phyloP scores from a whole-genome alignment of 805 yeast species.

The Candida vartiovaarae region DNA sequence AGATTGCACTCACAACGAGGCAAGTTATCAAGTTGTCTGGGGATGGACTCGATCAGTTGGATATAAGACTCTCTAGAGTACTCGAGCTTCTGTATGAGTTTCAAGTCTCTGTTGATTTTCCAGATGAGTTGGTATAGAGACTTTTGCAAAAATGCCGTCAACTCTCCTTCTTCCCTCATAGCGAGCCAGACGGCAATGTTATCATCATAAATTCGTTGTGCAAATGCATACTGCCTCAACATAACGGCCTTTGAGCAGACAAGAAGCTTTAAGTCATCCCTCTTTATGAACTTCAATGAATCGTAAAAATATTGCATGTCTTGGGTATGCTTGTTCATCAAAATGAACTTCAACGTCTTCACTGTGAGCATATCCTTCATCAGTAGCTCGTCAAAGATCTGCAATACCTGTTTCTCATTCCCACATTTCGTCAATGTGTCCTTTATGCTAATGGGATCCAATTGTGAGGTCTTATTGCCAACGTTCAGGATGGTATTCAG shows the following conservation, averaged over 20 bases:
- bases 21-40: conserved; percentile 11
- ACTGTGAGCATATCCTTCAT: conserved; percentile 4
- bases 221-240: conserved; percentile 5
- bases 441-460: conserved; percentile 4
- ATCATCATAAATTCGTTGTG: conserved; percentile 5
- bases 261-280: conserved; percentile 5
- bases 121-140: conserved; percentile 12
- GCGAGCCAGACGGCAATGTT: conserved; percentile 6
- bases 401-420: conserved; percentile 3
- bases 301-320: conserved; percentile 8
- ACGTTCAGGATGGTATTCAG: conserved; percentile 8
- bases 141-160: conserved; percentile 10
- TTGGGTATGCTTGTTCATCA: conserved; percentile 5
- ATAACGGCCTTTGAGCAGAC: conserved; percentile 9
- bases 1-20: not conserved
- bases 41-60: conserved; percentile 10
- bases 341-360: conserved; percentile 7
- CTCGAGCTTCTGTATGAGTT: not conserved
- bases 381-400: conserved; percentile 12
- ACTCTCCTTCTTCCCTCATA: not conserved
- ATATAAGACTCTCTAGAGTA: conserved; percentile 2
- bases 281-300: conserved; percentile 9
- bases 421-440: conserved; percentile 3
- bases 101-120: conserved; percentile 7
- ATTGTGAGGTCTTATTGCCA: not conserved